These are phyloP conservation scores for Rhododendron vialii DNA, from an alignment of 148 eudicot genomes.

Conservation along the genomic window DNA sequence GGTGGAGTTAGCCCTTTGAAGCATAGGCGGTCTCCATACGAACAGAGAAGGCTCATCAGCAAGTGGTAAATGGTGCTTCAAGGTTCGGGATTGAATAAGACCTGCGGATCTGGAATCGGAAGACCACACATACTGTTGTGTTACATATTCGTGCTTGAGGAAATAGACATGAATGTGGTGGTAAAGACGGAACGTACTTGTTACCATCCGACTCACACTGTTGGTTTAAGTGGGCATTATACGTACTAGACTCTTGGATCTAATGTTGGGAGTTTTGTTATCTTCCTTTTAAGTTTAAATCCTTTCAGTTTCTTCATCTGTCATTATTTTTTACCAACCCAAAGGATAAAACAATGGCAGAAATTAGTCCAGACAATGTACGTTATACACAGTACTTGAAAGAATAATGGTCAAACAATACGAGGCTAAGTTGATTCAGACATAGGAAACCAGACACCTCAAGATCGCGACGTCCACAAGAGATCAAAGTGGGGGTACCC, in stretches of 20 bases:
- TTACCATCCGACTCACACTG: background rate
- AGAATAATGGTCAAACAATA: background rate
- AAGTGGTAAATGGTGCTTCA: background rate
- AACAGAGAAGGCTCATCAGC: background rate
- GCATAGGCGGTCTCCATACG: slow-evolving; percentile 1
- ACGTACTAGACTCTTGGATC: background rate
- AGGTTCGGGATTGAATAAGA: background rate
- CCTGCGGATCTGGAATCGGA: background rate
- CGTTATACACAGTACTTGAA: background rate
- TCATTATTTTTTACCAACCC: background rate
- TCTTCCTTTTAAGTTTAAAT: background rate
- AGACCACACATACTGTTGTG: background rate
- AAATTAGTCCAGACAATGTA: background rate
- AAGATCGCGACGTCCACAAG: background rate
- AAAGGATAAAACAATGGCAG: background rate
- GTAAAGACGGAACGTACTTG: background rate
- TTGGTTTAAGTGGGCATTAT: background rate
- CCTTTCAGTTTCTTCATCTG: background rate
- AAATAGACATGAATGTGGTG: background rate
- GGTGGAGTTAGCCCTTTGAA: background rate
- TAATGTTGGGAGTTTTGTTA: background rate
- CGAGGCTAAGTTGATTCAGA: background rate
- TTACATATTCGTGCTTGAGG: background rate
- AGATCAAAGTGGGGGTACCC: background rate
- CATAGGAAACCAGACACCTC: background rate